Evolutionary conservation across 1,139 yeast species (phyloP).

Genomic region (Eremothecium gossypii): DNA sequence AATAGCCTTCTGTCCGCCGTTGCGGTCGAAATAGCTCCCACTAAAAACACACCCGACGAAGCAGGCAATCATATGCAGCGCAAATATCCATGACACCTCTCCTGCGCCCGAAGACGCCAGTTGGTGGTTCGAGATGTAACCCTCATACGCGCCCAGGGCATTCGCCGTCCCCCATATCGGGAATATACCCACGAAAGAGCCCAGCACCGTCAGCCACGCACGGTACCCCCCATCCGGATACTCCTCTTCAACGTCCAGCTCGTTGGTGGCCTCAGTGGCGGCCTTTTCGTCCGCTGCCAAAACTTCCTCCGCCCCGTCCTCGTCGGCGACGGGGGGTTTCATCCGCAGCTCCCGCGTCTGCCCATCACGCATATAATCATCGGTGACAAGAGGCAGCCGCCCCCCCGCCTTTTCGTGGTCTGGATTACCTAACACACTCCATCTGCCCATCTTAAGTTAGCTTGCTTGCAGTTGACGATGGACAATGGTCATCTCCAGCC

Average conservation of each 20-base stretch:
- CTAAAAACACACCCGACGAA: constrained; percentile 49
- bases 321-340: no score
- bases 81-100: constrained; percentile 59
- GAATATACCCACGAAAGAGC: constrained; percentile 48
- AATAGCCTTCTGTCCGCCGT: constrained; percentile 45
- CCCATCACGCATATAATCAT: no score
- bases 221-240: constrained; percentile 48
- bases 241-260: constrained; percentile 14
- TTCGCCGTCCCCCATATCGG: constrained; percentile 55
- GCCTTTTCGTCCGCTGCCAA: background rate
- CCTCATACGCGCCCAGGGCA: constrained; percentile 54
- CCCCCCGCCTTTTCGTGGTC: no score
- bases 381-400: no score
- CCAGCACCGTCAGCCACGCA: constrained; percentile 49
- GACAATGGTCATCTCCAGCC: no score
- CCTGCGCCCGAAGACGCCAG: constrained; percentile 38
- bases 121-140: constrained; percentile 47
- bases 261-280: background rate
- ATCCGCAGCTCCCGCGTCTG: no score
- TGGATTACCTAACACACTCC: no score
- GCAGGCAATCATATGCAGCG: constrained; percentile 46
- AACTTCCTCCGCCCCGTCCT: no score
- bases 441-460: no score
- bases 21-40: constrained; percentile 54
- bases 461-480: no score